Evolutionary conservation across 768 basidiomycete species (phyloP).

Genomic region (Sarcodon sp.): DNA sequence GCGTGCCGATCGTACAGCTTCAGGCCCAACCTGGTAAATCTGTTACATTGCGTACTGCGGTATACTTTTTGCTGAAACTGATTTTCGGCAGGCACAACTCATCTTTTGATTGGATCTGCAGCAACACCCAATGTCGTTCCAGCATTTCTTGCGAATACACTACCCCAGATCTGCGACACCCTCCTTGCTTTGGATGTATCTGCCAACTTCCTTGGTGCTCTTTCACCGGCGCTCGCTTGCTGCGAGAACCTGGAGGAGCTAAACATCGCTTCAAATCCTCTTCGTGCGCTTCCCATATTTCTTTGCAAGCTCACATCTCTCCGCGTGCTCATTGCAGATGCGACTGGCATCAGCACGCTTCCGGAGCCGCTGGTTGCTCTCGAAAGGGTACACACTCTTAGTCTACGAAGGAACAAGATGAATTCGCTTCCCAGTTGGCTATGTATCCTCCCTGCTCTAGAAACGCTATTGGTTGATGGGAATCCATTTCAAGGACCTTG

Average conservation of each 20-base stretch:
- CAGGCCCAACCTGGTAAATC: conserved; percentile 61
- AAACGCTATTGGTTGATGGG: conserved; percentile 83
- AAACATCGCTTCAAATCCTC: conserved; percentile 83
- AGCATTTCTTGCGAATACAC: conserved; percentile 49
- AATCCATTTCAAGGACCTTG: conserved; percentile 95
- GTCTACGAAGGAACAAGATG: conserved; percentile 80
- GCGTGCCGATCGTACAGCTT: conserved; percentile 44
- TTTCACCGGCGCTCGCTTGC: conserved; percentile 73
- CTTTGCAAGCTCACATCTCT: conserved; percentile 65
- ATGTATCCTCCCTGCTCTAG: conserved; percentile 72
- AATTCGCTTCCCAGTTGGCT: conserved; percentile 91
- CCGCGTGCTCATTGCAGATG: conserved; percentile 86
- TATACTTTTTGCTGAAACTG: not conserved
- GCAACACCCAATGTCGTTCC: conserved; percentile 69
- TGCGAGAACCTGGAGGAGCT: conserved; percentile 85
- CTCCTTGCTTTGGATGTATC: conserved; percentile 92
- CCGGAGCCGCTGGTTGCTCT: conserved; percentile 65
- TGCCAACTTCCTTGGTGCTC: conserved; percentile 68
- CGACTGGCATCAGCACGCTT: conserved; percentile 67
- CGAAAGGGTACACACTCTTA: conserved; percentile 77
- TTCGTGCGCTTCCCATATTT: conserved; percentile 87
- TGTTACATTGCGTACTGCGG: conserved; percentile 1
- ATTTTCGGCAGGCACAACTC: conserved; percentile 64
- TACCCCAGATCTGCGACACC: conserved; percentile 64
- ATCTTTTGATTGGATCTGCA: conserved; percentile 81